Evolutionary conservation across 1,284 basidiomycete species (phyloP), one percentile per base, ranked within the genome.

Genomic region (Puccinia triticina): DNA sequence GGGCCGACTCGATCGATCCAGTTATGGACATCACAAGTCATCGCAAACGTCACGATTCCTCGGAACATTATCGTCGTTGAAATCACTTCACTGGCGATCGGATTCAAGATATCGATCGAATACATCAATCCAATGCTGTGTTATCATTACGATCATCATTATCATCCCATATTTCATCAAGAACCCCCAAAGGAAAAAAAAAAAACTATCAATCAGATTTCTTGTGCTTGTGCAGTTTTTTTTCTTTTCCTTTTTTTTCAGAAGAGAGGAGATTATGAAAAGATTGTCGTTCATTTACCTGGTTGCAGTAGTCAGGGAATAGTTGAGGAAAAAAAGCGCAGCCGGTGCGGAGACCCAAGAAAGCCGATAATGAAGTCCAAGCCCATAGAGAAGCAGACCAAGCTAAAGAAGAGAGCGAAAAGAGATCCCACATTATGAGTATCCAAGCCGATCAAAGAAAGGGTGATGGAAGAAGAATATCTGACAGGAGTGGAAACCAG

Each of bases 31-130:
- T 46, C 43, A 4, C 2, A 40, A 23, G 16, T 46, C 64, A 67
- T 67, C 4, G 23, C 34, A 46, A 67, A 67, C 2, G 64, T 67
- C 14, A 67, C 10, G 23, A 67, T 11, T 40, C 64, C 43, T 67
- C 43, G 18, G 18, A 37, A 37, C 2, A 67, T 5, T 11, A 67
- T 14, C 2, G n/a, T 67, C 18, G 64, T 46, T 21, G 43, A 37
- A 23, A 67, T 67, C 3, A 67, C 43, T 32, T 67, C 64, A 37
- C 34, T 40, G 7, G 64, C 64, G 18, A 67, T 67, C 64, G 64
- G 64, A 40, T 23, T 67, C 34, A 67, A 46, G 32, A 67, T 67
- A n/a, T 67, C 64, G 34, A 67, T 21, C 34, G 34, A 21, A n/a
- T 67, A 67, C 21, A n/a, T n/a, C 4, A 67, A 37, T 8, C 5